These are phyloP conservation scores for Lachnellula occidentalis DNA, from an alignment of 2,329 filamentous ascomycete species.

Conservation along the genomic window DNA sequence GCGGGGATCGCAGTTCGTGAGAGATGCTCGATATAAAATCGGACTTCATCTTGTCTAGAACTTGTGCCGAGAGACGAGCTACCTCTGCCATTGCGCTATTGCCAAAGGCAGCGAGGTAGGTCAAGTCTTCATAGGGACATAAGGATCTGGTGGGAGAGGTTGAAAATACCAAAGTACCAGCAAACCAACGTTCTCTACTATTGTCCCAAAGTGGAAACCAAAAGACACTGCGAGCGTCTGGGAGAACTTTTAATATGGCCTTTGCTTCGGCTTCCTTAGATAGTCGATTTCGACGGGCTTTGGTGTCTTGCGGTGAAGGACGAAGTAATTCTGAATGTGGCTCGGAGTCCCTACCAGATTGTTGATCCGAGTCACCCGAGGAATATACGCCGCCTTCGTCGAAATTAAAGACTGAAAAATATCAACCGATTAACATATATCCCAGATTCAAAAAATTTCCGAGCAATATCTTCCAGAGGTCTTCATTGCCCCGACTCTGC, in stretches of 20 bases:
- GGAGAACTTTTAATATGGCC: conserved; percentile 34
- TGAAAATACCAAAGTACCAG: conserved; percentile 46
- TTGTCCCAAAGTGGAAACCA: conserved; percentile 46
- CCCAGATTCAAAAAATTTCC: not conserved
- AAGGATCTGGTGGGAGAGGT: conserved; percentile 39
- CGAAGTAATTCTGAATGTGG: not conserved
- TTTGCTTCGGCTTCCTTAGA: conserved; percentile 27
- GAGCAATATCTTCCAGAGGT: not conserved
- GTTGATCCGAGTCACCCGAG: conserved; percentile 24
- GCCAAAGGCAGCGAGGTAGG: conserved; percentile 46
- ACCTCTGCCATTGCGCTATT: conserved; percentile 53
- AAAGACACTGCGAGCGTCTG: conserved; percentile 40
- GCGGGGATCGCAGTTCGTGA: conserved; percentile 55
- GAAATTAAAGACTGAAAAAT: conserved; percentile 25
- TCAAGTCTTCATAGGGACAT: conserved; percentile 43
- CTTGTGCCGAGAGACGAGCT: conserved; percentile 41
- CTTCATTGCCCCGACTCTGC: not conserved
- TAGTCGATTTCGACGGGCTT: conserved; percentile 14
- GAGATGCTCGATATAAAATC: conserved; percentile 56
- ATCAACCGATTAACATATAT: not conserved
- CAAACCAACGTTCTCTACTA: conserved; percentile 42
- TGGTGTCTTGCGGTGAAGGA: conserved; percentile 6
- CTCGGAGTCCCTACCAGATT: conserved; percentile 5
- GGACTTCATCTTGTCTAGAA: conserved; percentile 34
- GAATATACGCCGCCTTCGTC: conserved; percentile 25